Base-by-base conservation (phyloP, 129 eudicot species). In the Calendula officinalis region DNA sequence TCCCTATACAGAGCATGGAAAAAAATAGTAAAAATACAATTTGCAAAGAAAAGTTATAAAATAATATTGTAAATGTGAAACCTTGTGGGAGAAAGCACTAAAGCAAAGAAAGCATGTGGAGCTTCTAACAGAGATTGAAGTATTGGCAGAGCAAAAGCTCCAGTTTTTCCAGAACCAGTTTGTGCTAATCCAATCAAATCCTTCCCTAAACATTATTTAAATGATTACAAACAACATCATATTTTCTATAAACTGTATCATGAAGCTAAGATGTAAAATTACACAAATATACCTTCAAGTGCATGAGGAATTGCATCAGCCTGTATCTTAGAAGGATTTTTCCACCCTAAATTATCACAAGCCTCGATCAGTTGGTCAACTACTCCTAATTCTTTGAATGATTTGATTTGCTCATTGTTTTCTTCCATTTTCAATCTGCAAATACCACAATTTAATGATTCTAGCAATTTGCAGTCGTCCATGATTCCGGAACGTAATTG, bases 161-260 rank as follows among this genome's bases (percentile, higher is more conserved):
- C 96, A 7, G 99, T 92, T 81, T 92, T 92, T 46, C 96, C 96
- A 3, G 99, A 92, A 56, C 99, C 96, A n/a, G 99, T 88, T 63
- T 92, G 96, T 15, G 99, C 99, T 49, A 92, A 86, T 39, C 95
- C 99, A 70, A 92, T 88, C 35, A 92, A 42, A 73, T 92, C 99
- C 70, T 80, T 92, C n/a, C 98, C 96, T 78, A 67, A 30, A 76
- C 49, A 39, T 39, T 60, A 54, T 0, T 47, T 34, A 7, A 1
- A 60, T 17, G 4, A 33, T 27, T 43, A 10, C 76, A 77, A 0
- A 8, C 8, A 48, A 44, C 53, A 58, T 53, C 6, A 60, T 43
- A 43, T 9, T 8, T 8, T 8, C 48, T n/a, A 49, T 47, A 38
- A 15, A 15, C 56, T 22, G 10, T 10, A 6, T 8, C 13, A 32